Evolutionary conservation across 78 protist species (phyloP).

Genomic region (Tieghemostelium lacteum): DNA sequence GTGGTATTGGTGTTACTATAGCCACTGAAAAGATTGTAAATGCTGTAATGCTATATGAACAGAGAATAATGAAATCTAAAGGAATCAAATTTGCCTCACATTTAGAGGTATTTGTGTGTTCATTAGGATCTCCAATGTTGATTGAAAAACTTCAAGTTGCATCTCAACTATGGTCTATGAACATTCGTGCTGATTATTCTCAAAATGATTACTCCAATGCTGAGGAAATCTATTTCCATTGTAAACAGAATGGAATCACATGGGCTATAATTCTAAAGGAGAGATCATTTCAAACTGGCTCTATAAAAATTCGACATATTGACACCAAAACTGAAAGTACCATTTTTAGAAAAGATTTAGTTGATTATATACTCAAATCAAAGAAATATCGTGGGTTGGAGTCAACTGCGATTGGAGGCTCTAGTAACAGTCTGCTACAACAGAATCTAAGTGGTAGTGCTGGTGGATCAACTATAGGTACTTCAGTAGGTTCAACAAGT

Average conservation of each 20-base stretch:
- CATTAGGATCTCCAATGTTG: slow-evolving; percentile 37
- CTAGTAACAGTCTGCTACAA: too few species aligned
- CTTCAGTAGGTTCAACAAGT: not conserved
- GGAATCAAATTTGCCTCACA: slow-evolving; percentile 1
- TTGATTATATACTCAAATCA: slow-evolving; percentile 32
- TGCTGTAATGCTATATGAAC: slow-evolving; percentile 3
- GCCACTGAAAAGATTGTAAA: slow-evolving; percentile 74
- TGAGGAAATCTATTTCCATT: slow-evolving; percentile 45
- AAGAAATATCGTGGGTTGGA: slow-evolving; percentile 14
- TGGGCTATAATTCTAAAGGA: slow-evolving; percentile 44
- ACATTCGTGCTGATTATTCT: slow-evolving; percentile 39
- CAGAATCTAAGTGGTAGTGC: not conserved
- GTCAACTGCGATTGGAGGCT: not conserved
- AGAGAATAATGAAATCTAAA: not conserved
- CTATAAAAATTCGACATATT: slow-evolving; percentile 19
- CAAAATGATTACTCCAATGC: slow-evolving; percentile 22
- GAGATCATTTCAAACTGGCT: slow-evolving; percentile 8
- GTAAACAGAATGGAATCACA: slow-evolving; percentile 51
- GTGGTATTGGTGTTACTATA: slow-evolving; percentile 78
- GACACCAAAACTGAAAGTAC: slow-evolving; percentile 20
- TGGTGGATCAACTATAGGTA: not conserved
- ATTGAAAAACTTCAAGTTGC: slow-evolving; percentile 70
- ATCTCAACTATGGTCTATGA: slow-evolving; percentile 64
- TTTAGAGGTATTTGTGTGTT: slow-evolving; percentile 52
- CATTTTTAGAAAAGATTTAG: slow-evolving; percentile 37